phyloP scores from a whole-genome alignment of 2,329 filamentous ascomycete genomes.

The Epichloe gansuensis region DNA sequence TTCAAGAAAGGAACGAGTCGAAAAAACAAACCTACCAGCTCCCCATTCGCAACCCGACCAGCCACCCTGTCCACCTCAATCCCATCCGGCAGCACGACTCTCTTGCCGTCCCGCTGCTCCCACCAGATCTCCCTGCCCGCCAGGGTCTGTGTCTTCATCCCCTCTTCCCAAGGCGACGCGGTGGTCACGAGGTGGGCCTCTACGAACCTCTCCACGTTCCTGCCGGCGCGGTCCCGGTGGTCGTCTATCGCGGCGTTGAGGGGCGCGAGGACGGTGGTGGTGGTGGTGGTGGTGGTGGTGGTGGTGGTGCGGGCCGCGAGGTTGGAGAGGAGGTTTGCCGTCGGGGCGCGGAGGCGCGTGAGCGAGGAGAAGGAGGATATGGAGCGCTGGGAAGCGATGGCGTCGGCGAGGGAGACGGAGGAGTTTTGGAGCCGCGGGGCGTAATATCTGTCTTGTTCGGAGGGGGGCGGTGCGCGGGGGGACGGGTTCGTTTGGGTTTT shows the following conservation, averaged over 20 bases:
- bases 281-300: too few relatives aligned
- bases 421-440: conserved; percentile 14
- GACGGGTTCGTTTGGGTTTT: background rate
- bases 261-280: conserved; percentile 66
- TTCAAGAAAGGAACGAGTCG: background rate
- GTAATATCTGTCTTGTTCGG: conserved; percentile 2
- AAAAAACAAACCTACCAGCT: conserved; percentile 43
- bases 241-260: conserved; percentile 67
- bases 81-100: conserved; percentile 64
- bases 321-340: conserved; percentile 57
- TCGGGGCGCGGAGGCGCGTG: conserved; percentile 59
- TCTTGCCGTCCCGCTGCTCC: conserved; percentile 55
- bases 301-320: conserved; percentile 53
- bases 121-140: conserved; percentile 63
- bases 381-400: conserved; percentile 63
- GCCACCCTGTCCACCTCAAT: conserved; percentile 66
- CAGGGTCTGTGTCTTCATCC: conserved; percentile 51
- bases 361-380: conserved; percentile 80
- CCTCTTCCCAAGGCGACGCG: conserved; percentile 60
- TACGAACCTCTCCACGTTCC: conserved; percentile 69
- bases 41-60: conserved; percentile 71
- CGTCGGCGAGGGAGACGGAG: conserved; percentile 64
- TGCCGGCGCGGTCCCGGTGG: conserved; percentile 59
- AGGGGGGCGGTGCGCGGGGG: conserved; percentile 9
- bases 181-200: conserved; percentile 70